Evolutionary conservation across 805 yeast species (phyloP).

Genomic region (Yarrowia porcina): DNA sequence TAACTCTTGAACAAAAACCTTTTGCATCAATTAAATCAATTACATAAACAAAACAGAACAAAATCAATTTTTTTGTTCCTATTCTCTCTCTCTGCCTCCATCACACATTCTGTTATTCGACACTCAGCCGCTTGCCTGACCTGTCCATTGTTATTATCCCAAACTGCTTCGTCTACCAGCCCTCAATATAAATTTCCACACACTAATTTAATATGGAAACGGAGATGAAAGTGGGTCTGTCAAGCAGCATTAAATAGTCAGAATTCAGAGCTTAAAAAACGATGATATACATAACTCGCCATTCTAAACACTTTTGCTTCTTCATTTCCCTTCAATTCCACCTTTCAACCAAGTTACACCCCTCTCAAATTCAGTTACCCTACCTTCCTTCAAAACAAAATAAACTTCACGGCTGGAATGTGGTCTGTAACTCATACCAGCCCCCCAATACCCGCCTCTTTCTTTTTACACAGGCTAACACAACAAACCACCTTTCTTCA

Average conservation of each 20-base stretch:
- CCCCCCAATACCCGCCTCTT: slow-evolving; percentile 5
- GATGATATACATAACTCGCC: neutral
- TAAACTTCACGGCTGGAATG: slow-evolving; percentile 1
- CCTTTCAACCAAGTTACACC: too few relatives aligned
- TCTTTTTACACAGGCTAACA: neutral
- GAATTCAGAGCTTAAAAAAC: too few relatives aligned
- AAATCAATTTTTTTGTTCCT: too few relatives aligned
- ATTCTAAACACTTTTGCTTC: neutral
- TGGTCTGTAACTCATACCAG: neutral
- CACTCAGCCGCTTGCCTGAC: too few relatives aligned
- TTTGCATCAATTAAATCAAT: too few relatives aligned
- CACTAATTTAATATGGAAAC: neutral
- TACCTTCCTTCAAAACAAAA: neutral
- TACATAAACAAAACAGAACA: too few relatives aligned
- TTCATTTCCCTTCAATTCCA: neutral
- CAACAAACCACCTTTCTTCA: neutral
- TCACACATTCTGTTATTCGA: too few relatives aligned
- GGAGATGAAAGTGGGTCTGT: too few relatives aligned
- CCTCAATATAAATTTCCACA: neutral
- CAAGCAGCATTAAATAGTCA: neutral
- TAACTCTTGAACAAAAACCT: too few relatives aligned
- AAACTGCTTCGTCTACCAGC: neutral
- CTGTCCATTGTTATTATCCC: neutral
- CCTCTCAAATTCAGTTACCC: slow-evolving; percentile 2
- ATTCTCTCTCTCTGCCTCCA: too few relatives aligned